Evolutionary conservation across 2,329 filamentous ascomycete species (phyloP), one percentile per base, ranked within the genome.

Genomic region (Thielaviopsis ethacetica): DNA sequence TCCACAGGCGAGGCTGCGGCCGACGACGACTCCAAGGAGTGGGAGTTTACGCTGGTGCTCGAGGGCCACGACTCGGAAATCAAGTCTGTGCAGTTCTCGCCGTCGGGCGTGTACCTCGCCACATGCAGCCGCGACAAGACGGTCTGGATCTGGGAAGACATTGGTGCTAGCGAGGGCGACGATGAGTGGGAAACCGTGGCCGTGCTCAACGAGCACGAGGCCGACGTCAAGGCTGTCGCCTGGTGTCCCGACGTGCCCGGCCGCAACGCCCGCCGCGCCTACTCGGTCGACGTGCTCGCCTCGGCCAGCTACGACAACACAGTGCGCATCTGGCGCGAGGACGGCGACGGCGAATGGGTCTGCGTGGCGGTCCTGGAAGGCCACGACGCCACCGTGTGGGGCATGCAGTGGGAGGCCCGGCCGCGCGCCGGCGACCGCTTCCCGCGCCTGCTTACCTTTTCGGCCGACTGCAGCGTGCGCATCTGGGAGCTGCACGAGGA

Each of bases 71-170:
- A 97, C 67, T 89, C 86, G 24, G 93, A 98, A 72, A 87, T 98
- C 75, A 86, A 96, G 75, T 76, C 80, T 30, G 82, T 91, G 63
- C 77, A 81, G 1, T 94, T 90, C 73, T 83, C 79, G 19, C 83
- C 87, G 0, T 81, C 81, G 0, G 87, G 87, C 0, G 81, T 85
- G 62, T 84, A 89, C 65, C 78, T 98, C 4, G 93, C 93, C 5
- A 96, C 91, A 0, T 96, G 91, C 71, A 87, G 83, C 57, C 80
- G 93, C 54, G 93, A 98, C 70, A 97, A 97, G 74, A 86, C 82
- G 17, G 88, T 97, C 19, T 98, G 93, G 93, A 88, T 98, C 65
- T 98, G 93, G 93, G 93, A 98, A 71, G 93, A 97, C 69, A 80
- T 96, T 58, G 80, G 81, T 47, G 72, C 73, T 9, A 73, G 74